phyloP scores from a whole-genome alignment of 176 grass and related monocot genomes.

The Ensete ventricosum region DNA sequence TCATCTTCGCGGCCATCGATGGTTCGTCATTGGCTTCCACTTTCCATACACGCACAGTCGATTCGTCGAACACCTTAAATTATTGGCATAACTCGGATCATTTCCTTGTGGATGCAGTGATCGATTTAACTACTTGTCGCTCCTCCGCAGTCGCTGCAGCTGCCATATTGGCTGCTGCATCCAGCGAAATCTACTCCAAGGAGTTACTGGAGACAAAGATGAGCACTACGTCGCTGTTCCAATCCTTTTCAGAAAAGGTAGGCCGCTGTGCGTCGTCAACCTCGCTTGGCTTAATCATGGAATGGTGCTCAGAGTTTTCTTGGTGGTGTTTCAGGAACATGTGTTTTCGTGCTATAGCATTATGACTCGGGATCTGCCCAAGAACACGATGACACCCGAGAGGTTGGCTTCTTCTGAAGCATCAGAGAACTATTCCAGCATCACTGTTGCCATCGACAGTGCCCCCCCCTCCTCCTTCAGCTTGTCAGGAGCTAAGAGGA shows the following conservation, averaged over 20 bases:
- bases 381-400: not conserved
- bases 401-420: constrained; percentile 16
- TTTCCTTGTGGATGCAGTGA: constrained; percentile 6
- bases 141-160: constrained; percentile 47
- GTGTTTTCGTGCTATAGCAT: constrained; percentile 41
- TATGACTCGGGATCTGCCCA: constrained; percentile 26
- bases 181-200: constrained; percentile 23
- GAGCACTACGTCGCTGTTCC: constrained; percentile 19
- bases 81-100: no score
- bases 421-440: not conserved
- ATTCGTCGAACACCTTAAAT: no score
- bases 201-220: constrained; percentile 37
- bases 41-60: no score
- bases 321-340: constrained; percentile 37
- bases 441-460: constrained; percentile 7
- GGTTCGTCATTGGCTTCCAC: not conserved
- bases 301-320: no score
- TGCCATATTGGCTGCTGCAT: constrained; percentile 39
- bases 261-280: no score
- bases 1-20: constrained; percentile 31
- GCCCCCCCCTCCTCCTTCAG: not conserved
- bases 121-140: constrained; percentile 38
- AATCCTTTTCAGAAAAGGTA: constrained; percentile 39
- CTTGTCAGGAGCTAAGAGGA: constrained; percentile 11
- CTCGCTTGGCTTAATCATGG: no score